A percentile compares a stretch with the other conserved stretches of the same genome.
Conservation (phyloP, 257 asterid species). For the Solanum ossicruentum region DNA sequence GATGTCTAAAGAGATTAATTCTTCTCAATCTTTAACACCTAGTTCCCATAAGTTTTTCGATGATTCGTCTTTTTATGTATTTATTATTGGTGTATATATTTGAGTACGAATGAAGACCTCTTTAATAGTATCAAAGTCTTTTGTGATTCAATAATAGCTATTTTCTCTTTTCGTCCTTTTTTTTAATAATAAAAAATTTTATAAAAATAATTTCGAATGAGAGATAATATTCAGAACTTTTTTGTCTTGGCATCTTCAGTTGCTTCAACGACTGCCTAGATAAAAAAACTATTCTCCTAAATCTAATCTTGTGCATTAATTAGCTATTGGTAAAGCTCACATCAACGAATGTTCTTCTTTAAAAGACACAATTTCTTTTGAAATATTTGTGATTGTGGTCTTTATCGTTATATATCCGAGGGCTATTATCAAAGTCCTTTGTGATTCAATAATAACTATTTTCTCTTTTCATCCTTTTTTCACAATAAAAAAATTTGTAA, state of each 20-base stretch:
- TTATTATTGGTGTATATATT: background rate
- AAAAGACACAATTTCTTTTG: background rate
- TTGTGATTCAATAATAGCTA: background rate
- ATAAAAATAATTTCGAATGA: no score
- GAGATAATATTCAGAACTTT: background rate
- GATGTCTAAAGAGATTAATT: background rate
- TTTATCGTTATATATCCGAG: background rate
- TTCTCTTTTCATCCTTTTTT: no score
- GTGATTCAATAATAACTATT: background rate
- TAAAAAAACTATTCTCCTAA: background rate
- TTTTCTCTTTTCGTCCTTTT: no score
- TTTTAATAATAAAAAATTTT: no score
- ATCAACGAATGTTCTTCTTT: background rate
- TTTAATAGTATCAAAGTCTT: background rate
- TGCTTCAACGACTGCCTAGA: background rate
- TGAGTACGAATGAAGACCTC: background rate
- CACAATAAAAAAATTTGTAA: no score
- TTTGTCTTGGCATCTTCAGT: no score
- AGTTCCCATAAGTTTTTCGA: background rate
- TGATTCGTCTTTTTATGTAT: background rate
- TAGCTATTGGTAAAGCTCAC: background rate
- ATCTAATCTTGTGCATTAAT: background rate
- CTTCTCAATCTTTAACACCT: background rate
- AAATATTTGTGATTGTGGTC: background rate
- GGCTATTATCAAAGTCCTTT: no score